Percentiles rank a stretch among this genome's conserved stretches.
Conservation (phyloP, 2,329 filamentous ascomycete genomes). For the Penicillium sp. region DNA sequence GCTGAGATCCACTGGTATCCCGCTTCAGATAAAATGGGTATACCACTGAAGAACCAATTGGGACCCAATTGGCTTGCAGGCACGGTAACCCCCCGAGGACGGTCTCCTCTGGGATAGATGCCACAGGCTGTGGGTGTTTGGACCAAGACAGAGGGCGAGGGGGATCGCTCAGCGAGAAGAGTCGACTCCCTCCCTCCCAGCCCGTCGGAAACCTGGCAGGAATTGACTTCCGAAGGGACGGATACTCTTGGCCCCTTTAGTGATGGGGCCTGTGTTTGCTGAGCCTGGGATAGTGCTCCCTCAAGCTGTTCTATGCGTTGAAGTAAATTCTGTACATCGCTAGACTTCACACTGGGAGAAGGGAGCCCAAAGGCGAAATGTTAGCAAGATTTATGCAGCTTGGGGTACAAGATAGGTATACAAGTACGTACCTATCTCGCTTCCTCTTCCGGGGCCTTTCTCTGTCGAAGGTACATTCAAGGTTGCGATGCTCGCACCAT, state of each 20-base stretch:
- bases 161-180: background rate
- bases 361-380: background rate
- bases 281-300: background rate
- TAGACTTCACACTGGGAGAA: too few species aligned
- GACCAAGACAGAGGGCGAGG: background rate
- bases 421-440: conserved; percentile 6
- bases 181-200: background rate
- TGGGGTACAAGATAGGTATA: too few species aligned
- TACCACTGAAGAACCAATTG: conserved; percentile 19
- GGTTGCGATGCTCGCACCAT: conserved; percentile 10
- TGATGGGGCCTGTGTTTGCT: background rate
- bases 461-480: conserved; percentile 17
- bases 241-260: background rate
- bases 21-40: conserved; percentile 14
- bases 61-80: conserved; percentile 11
- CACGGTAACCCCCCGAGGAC: background rate
- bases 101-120: background rate
- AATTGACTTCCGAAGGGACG: background rate
- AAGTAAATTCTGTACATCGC: conserved; percentile 8
- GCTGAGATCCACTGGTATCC: conserved; percentile 15
- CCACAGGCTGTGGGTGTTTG: background rate
- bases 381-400: too few species aligned
- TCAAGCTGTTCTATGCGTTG: conserved; percentile 14
- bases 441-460: conserved; percentile 12
- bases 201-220: background rate